Evolutionary conservation across 805 yeast species (phyloP), one percentile per base, ranked within the genome.

Genomic region (Spathaspora arborariae): DNA sequence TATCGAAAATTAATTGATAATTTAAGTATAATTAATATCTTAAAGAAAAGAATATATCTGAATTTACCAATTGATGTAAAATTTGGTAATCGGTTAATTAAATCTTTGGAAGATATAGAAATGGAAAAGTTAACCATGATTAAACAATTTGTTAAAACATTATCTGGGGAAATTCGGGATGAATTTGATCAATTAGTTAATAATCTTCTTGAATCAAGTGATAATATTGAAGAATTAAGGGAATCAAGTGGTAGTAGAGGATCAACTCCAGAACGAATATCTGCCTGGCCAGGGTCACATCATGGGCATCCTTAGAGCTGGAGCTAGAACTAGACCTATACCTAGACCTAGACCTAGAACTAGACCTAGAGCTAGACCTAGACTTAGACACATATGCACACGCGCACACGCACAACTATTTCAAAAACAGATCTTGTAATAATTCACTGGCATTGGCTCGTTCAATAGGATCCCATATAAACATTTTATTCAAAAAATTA

Each of bases 261-360:
- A 2, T 50, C 62, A 2, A 60, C 68, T 1, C 71, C 72, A 5
- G 58, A 57, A 6, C 72, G 73, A 39, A 69, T 71, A 6, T 63
- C 66, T 26, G 77, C 88, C 1, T 82, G 88, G 88, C 88, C 88
- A 0, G 86, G 87, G 0, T 73, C 80, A 11, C 76, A 82, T 53
- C 86, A 80, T 53, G 84, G 85, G 0, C 88, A 82, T 58, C 50
- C 50, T 4, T 47, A 18, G 18, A n/a, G n/a, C n/a, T n/a, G n/a
- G n/a, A n/a, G n/a, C n/a, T n/a, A n/a, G n/a, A n/a, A n/a, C n/a
- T n/a, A n/a, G n/a, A n/a, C n/a, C n/a, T n/a, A n/a, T n/a, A n/a
- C n/a, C n/a, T n/a, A n/a, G n/a, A n/a, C n/a, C n/a, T n/a, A n/a
- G n/a, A n/a, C n/a, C n/a, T n/a, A n/a, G n/a, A n/a, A n/a, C n/a